Evolutionary conservation across 2,329 filamentous ascomycete genomes (phyloP).

Genomic region (Ophiocordyceps camponoti-leonardi): DNA sequence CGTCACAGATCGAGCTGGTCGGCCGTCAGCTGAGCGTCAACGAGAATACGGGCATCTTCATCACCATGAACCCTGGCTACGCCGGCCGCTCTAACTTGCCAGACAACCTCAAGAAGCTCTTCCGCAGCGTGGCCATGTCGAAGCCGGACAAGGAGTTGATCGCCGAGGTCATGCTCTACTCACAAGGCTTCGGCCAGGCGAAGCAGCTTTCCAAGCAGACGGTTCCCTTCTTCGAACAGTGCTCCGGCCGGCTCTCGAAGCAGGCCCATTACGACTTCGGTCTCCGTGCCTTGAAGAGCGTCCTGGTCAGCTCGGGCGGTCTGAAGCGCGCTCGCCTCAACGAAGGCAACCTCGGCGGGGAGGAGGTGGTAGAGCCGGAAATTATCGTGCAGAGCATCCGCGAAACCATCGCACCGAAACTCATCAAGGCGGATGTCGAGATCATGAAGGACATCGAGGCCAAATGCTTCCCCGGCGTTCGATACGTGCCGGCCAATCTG

Average conservation of each 20-base stretch:
- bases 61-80: slow-evolving; percentile 99
- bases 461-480: slow-evolving; percentile 77
- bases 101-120: slow-evolving; percentile 98
- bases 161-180: slow-evolving; percentile 99
- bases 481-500: slow-evolving; percentile 82
- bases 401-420: slow-evolving; percentile 94
- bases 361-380: slow-evolving; percentile 74
- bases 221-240: slow-evolving; percentile 95
- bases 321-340: slow-evolving; percentile 71
- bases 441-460: slow-evolving; percentile 72
- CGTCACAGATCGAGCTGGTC: slow-evolving; percentile 83
- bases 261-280: slow-evolving; percentile 99
- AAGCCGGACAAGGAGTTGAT: slow-evolving; percentile 99
- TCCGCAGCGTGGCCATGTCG: slow-evolving; percentile 98
- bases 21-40: slow-evolving; percentile 83
- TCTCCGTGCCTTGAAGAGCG: slow-evolving; percentile 92
- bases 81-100: slow-evolving; percentile 94
- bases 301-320: slow-evolving; percentile 91
- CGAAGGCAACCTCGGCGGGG: slow-evolving; percentile 39
- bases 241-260: slow-evolving; percentile 65
- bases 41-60: slow-evolving; percentile 92
- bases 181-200: slow-evolving; percentile 93
- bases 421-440: slow-evolving; percentile 83
- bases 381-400: slow-evolving; percentile 97
- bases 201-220: slow-evolving; percentile 89